Base-by-base conservation (phyloP, 2,329 filamentous ascomycete species). In the Aureobasidium sp. region DNA sequence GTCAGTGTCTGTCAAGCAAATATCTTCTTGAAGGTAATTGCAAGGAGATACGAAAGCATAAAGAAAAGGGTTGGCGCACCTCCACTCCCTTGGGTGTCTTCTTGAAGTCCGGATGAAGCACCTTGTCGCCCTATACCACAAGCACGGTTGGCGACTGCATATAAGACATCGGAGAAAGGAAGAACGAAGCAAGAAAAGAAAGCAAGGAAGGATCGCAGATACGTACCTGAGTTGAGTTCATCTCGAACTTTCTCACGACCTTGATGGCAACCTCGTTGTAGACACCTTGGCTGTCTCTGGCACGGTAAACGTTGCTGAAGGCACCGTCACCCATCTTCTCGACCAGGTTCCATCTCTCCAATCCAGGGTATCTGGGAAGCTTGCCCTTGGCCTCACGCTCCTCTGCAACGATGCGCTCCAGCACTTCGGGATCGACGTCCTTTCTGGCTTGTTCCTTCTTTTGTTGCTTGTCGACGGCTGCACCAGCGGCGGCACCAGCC, bases 291-390 rank as follows among this genome's bases (percentile, higher is more conserved):
- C 76, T 81, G 73, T 99, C 94, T 67, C 82, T 84, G 41, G 94
- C 94, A 42, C 90, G 87, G 76, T 97, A 99, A 66, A 99, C 94
- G 71, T 97, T 97, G 80, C 93, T 97, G 81, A 99, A 99, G 64
- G 94, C 94, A 64, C 94, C 94, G 68, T 97, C 94, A 66, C 94
- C 94, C 93, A 99, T 99, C 83, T 97, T 97, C 77, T 96, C 92
- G 58, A 94, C 63, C 37, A 97, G 79, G 59, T 88, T 85, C 87
- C 90, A 99, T 70, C 92, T 80, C 69, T 96, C 91, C 42, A 96
- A 79, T 41, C 90, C 90, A 0, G 90, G 89, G 70, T 96, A 96
- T 68, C 80, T 83, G 44, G 94, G 93, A 71, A 97, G 87, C 75
- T 92, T 96, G 72, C 86, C 86, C 74, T 86, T 90, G 76, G 80